Percentiles rank a stretch among this genome's conserved stretches.
phyloP scores from a whole-genome alignment of 148 eudicot genomes.

The Diospyros kaki region DNA sequence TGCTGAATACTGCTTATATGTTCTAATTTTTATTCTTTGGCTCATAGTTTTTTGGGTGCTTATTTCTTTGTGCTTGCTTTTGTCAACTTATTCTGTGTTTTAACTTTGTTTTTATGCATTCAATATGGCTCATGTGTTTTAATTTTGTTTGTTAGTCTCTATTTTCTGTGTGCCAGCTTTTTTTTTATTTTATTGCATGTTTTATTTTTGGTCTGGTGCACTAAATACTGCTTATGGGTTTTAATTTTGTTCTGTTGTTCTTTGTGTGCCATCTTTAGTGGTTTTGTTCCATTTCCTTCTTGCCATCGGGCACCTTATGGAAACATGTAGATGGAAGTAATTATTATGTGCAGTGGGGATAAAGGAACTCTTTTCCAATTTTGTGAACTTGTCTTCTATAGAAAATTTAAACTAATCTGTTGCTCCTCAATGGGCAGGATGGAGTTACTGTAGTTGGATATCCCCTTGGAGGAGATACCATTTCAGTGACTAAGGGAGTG shows the following conservation, averaged over 20 bases:
- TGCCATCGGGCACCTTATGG: background rate
- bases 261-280: background rate
- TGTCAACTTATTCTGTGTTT: no score
- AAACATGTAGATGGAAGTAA: background rate
- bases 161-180: no score
- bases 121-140: no score
- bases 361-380: background rate
- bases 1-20: no score
- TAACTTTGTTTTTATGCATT: no score
- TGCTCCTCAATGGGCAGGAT: conserved; percentile 53
- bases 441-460: conserved; percentile 97
- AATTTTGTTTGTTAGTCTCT: no score
- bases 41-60: no score
- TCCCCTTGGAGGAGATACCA: conserved; percentile 99
- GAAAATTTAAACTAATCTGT: conserved; percentile 4
- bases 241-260: background rate
- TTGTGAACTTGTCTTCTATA: background rate
- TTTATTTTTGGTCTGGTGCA: background rate
- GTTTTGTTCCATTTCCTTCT: background rate
- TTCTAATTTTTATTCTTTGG: no score
- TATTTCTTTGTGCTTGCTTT: no score
- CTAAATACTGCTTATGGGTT: background rate
- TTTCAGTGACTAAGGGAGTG: conserved; percentile 97
- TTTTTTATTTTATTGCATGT: background rate
- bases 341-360: background rate